Base-by-base conservation (phyloP, 257 asterid genomes). In the Oldenlandia corymbosa region DNA sequence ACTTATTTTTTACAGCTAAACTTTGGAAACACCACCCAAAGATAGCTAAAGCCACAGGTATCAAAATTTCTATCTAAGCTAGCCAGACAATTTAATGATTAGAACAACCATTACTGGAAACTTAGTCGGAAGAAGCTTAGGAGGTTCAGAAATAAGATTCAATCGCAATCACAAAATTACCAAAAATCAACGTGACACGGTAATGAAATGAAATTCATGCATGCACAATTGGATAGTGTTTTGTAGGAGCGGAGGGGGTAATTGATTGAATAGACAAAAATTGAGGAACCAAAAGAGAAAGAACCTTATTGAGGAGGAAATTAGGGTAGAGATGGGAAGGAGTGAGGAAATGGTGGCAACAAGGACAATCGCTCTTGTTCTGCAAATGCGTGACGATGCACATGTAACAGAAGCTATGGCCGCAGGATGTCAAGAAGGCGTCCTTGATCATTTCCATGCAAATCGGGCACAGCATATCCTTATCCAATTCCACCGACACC, bases 321-420 rank as follows among this genome's bases (percentile, higher is more conserved):
- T 92, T 92, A 66, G 99, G 99, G 75, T 84, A 87, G 37, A 92
- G 76, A 47, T 81, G 81, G 17, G 65, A 66, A 18, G 90, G 53
- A 17, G 97, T 89, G 70, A 92, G 83, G 74, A 76, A 81, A 68
- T 81, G 89, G 43, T 95, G 80, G 67, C 99, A 87, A 37, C 87
- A 92, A 47, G 99, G 99, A 66, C 99, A 89, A 74, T 87, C 88
- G 23, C 84, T 89, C 88, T 89, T 92, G 68, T 89, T 87, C 72
- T 77, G 80, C 39, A 92, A 85, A 77, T 89, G 99, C 65, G 96
- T 89, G 49, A 69, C 80, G 28, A 92, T 92, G 59, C 97, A 92
- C 85, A 82, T 87, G 71, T 85, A 92, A 77, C 99, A 92, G 65
- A 87, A 92, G 68, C 90, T 92, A 75, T 92, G 98, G 1, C 98